Evolutionary conservation across 2,329 filamentous ascomycete genomes (phyloP).

Genomic region (Daldinia sp.): DNA sequence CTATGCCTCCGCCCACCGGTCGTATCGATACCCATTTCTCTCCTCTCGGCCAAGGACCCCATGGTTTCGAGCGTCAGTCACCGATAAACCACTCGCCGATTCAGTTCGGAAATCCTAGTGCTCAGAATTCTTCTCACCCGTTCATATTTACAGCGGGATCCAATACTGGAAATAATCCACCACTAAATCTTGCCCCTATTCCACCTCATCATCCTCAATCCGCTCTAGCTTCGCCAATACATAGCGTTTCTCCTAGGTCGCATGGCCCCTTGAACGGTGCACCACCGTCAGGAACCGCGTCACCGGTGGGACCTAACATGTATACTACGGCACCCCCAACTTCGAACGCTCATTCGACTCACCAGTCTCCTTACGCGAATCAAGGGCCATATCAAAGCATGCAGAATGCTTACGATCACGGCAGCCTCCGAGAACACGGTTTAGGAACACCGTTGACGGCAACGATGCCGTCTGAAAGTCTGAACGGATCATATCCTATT

Average conservation of each 20-base stretch:
- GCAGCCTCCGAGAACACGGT: conserved; percentile 48
- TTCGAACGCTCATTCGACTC: conserved; percentile 46
- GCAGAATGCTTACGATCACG: conserved; percentile 47
- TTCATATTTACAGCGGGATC: conserved; percentile 47
- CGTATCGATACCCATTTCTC: conserved; percentile 49
- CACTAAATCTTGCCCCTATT: conserved; percentile 47
- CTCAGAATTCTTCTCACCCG: conserved; percentile 44
- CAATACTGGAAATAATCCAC: conserved; percentile 39
- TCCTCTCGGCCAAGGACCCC: conserved; percentile 44
- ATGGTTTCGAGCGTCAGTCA: conserved; percentile 48
- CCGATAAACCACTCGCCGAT: conserved; percentile 48
- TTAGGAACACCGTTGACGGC: conserved; percentile 48
- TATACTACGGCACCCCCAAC: conserved; percentile 48
- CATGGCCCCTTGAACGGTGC: conserved; percentile 45
- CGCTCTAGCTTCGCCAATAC: conserved; percentile 47
- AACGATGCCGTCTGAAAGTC: conserved; percentile 47
- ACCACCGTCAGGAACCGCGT: conserved; percentile 44
- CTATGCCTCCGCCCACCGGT: conserved; percentile 49
- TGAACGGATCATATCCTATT: conserved; percentile 46
- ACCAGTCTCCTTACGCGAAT: conserved; percentile 47
- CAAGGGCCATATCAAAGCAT: conserved; percentile 46
- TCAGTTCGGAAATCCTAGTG: conserved; percentile 43
- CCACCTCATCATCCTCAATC: conserved; percentile 44
- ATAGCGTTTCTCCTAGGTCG: conserved; percentile 47
- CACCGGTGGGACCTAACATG: conserved; percentile 48